Evolutionary conservation across 495 filamentous ascomycete species (phyloP), one percentile per base, ranked within the genome.

Genomic region (Haplographium delicatum): DNA sequence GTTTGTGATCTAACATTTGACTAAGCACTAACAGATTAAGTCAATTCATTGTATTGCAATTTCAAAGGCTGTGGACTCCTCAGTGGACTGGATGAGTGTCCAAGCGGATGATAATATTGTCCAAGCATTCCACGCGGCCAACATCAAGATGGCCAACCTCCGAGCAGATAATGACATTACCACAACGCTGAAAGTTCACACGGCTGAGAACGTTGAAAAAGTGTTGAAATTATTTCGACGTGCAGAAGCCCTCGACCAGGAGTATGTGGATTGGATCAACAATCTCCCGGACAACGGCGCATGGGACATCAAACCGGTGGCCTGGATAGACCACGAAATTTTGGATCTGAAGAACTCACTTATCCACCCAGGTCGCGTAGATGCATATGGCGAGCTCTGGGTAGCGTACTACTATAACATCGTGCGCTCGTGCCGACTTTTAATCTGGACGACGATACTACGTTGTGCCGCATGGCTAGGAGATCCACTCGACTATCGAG

Each of bases 401-500:
- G 71, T 72, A 33, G 68, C 68, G 15, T 67, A 63, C 53, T 61
- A 75, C 11, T 69, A 65, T 66, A 78, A 78, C 59, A 61, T 66
- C 41, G 65, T 64, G 16, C 64, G 74, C 1, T 64, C 66, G 0
- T 64, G 67, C 6, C 58, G 75, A 3, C 47, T 80, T 8, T 62
- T 70, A 10, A 60, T 77, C 6, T 63, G 62, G 33, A 63, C 63
- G 1, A 61, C 74, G 13, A 65, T 65, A 16, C 68, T 80, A 2
- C 65, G 75, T 6, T 77, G 75, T 56, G 67, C 69, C 1, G 74
- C 74, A 5, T 78, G 72, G 72, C 54, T 70, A 16, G 70, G 64
- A 42, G 50, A 65, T 25, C 70, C 73, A 2, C 62, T 64, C 11
- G 75, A 80, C 57, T 77, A 76, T 40, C 57, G 72, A 23, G 72